Percentiles rank a stretch among this genome's conserved stretches.
Conservation (phyloP, 139 green algal species). For the Axilococcus clingmanii region DNA sequence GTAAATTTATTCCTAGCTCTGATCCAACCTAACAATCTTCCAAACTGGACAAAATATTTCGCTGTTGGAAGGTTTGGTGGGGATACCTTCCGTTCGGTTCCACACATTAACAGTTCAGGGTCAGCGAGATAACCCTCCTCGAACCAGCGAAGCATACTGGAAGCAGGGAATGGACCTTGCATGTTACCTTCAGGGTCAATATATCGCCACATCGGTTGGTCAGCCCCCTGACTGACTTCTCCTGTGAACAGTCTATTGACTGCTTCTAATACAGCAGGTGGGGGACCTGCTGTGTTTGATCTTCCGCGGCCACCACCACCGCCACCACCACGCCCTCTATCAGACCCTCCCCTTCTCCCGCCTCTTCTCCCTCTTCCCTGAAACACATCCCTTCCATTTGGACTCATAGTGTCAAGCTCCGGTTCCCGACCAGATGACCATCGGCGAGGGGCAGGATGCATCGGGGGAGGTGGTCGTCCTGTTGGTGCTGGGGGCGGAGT, state of each 20-base stretch:
- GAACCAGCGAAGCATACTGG: constrained; percentile 26
- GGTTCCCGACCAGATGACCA: no score
- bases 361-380: constrained; percentile 5
- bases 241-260: constrained; percentile 22
- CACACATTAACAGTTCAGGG: constrained; percentile 17
- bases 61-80: constrained; percentile 29
- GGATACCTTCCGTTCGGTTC: constrained; percentile 33
- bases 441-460: no score
- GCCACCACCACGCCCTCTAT: constrained; percentile 4
- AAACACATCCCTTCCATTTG: no score
- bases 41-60: constrained; percentile 24
- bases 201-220: constrained; percentile 36
- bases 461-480: background rate
- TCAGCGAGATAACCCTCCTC: constrained; percentile 21
- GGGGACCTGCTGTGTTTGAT: background rate
- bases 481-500: background rate
- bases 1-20: constrained; percentile 12
- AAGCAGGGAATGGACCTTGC: constrained; percentile 31
- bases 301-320: background rate
- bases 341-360: background rate
- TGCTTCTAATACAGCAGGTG: background rate
- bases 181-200: constrained; percentile 31
- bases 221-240: constrained; percentile 18
- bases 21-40: constrained; percentile 11
- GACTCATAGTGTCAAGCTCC: no score